Percentiles rank a stretch among this genome's conserved stretches.
Evolutionary conservation across 768 basidiomycete species (phyloP).

Genomic region (Pleurotus ostreatus): DNA sequence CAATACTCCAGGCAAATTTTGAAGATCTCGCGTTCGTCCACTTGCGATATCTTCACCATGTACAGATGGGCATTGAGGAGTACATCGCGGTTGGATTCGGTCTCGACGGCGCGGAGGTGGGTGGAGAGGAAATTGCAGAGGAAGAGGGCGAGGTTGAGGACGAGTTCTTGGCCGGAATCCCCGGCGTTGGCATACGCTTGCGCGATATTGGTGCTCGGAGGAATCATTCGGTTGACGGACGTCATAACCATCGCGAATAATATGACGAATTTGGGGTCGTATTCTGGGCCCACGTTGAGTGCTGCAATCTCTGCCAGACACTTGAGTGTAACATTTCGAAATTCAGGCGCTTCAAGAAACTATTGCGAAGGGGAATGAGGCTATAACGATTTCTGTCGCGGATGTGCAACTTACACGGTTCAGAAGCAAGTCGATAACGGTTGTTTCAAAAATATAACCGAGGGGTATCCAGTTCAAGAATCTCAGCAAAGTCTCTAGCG

Average conservation of each 20-base stretch:
- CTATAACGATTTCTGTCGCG: not conserved
- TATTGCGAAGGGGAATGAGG: conserved; percentile 27
- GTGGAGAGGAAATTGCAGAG: conserved; percentile 92
- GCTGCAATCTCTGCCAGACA: conserved; percentile 96
- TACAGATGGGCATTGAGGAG: conserved; percentile 96
- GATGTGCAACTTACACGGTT: conserved; percentile 63
- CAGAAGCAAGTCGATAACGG: conserved; percentile 90
- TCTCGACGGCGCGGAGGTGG: conserved; percentile 93
- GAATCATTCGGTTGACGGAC: conserved; percentile 93
- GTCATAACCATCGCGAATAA: conserved; percentile 99
- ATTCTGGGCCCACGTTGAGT: conserved; percentile 92
- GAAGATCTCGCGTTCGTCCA: conserved; percentile 98
- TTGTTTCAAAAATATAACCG: conserved; percentile 98
- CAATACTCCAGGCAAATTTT: conserved; percentile 99
- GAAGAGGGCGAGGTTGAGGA: conserved; percentile 97
- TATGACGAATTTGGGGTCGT: conserved; percentile 96
- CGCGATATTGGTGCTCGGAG: conserved; percentile 91
- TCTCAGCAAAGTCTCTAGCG: conserved; percentile 88
- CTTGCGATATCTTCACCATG: conserved; percentile 97
- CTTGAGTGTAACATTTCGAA: conserved; percentile 94
- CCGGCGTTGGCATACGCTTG: conserved; percentile 86
- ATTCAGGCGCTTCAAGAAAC: conserved; percentile 97
- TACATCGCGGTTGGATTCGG: conserved; percentile 84
- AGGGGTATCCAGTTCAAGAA: conserved; percentile 99
- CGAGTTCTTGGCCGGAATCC: conserved; percentile 93